phyloP scores from a whole-genome alignment of 2,329 filamentous ascomycete genomes.

The Trichoderma atroviride region DNA sequence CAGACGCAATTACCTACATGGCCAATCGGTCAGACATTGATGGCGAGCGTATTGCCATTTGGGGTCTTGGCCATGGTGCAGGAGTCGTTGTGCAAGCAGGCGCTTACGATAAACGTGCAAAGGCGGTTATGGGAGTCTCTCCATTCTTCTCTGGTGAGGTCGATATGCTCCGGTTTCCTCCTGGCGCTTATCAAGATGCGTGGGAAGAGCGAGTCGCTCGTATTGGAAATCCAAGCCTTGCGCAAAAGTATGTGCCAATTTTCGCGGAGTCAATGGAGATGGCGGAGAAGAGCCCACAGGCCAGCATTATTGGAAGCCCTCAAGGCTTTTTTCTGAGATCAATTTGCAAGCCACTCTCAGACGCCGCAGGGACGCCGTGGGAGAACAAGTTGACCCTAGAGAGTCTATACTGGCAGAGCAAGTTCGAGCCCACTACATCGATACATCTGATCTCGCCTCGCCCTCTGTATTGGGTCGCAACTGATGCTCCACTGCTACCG shows the following conservation, averaged over 20 bases:
- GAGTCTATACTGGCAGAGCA: not conserved
- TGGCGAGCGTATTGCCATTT: not conserved
- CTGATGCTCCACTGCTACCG: not conserved
- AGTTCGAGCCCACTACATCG: not conserved
- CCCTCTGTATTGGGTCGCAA: not conserved
- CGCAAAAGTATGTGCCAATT: not conserved
- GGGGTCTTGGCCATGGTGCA: not conserved
- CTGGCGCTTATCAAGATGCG: not conserved
- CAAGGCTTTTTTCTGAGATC: not conserved
- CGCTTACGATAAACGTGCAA: not conserved
- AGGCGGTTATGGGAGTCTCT: not conserved
- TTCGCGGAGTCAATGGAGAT: not conserved
- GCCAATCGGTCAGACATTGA: not conserved
- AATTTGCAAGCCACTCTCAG: not conserved
- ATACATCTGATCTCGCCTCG: not conserved
- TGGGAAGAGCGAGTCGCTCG: not conserved
- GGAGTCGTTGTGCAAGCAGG: not conserved
- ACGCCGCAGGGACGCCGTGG: not conserved
- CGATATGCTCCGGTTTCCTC: not conserved
- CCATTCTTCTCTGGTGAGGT: not conserved
- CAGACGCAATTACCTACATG: conserved; percentile 1
- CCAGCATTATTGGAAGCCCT: not conserved
- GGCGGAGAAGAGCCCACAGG: not conserved
- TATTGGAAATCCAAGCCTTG: not conserved
- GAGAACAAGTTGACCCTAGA: not conserved